These are phyloP conservation scores for Aureobasidium leucospermi DNA, from an alignment of 2,329 filamentous ascomycete genomes.

Conservation along the genomic window DNA sequence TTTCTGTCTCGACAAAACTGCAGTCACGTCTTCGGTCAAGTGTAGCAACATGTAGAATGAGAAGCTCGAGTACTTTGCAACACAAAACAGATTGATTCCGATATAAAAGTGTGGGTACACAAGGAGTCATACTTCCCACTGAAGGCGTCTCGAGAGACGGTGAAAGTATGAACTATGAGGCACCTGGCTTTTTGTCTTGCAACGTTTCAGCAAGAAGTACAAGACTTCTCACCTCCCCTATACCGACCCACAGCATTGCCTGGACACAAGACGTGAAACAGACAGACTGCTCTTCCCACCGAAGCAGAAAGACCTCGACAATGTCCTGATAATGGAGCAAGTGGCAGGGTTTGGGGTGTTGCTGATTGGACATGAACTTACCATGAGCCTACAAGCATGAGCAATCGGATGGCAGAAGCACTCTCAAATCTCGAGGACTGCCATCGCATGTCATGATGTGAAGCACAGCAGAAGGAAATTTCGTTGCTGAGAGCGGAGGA, in stretches of 20 bases:
- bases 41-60: too few relatives aligned
- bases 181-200: conserved; percentile 13
- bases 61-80: too few relatives aligned
- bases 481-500: conserved; percentile 1
- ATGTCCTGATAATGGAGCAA: conserved; percentile 5
- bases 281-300: conserved; percentile 14
- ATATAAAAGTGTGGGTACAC: conserved; percentile 10
- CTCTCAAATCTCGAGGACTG: neutral
- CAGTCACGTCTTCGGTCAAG: too few relatives aligned
- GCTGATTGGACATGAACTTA: neutral
- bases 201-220: conserved; percentile 11
- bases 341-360: conserved; percentile 15
- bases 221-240: conserved; percentile 4
- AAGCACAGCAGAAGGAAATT: conserved; percentile 9
- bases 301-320: conserved; percentile 12
- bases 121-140: conserved; percentile 16
- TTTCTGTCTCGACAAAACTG: neutral
- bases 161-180: conserved; percentile 16
- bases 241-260: conserved; percentile 15
- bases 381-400: neutral
- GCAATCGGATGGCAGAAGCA: neutral
- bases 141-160: conserved; percentile 11
- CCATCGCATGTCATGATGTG: neutral
- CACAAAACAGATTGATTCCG: neutral
- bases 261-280: conserved; percentile 16